phyloP scores from a whole-genome alignment of 768 basidiomycete species.

The Lactifluus subvellereus region DNA sequence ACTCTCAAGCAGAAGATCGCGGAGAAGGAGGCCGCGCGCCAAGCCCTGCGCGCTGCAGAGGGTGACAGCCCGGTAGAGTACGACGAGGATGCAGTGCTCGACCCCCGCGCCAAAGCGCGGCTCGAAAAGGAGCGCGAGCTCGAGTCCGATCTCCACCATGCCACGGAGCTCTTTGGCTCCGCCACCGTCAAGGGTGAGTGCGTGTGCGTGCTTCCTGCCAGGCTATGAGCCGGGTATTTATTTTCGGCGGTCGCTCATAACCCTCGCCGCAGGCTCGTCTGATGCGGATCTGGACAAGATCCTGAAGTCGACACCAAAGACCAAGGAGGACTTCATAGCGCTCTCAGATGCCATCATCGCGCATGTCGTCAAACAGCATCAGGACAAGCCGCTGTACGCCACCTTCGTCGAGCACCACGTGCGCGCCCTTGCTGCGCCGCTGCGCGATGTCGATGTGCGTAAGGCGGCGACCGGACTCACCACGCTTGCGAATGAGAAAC shows the following conservation, averaged over 20 bases:
- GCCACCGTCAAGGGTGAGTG: conserved; percentile 56
- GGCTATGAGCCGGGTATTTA: no score
- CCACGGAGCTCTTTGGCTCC: conserved; percentile 74
- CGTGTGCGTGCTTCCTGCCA: conserved; percentile 20
- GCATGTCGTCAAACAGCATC: conserved; percentile 69
- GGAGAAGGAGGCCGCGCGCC: conserved; percentile 80
- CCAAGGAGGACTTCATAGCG: conserved; percentile 80
- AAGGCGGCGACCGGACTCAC: conserved; percentile 83
- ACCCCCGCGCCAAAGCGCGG: conserved; percentile 72
- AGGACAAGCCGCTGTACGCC: conserved; percentile 75
- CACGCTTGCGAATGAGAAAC: conserved; percentile 91
- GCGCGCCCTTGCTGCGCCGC: conserved; percentile 63
- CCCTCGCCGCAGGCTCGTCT: conserved; percentile 47
- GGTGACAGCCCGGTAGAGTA: conserved; percentile 44
- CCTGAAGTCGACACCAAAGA: conserved; percentile 73
- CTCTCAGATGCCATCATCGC: conserved; percentile 73
- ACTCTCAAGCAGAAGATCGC: conserved; percentile 87
- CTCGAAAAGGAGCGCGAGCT: conserved; percentile 77
- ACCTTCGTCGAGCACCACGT: conserved; percentile 81
- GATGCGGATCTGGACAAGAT: conserved; percentile 63
- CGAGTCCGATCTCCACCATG: conserved; percentile 80
- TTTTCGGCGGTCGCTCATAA: not conserved
- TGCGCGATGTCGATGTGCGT: conserved; percentile 87
- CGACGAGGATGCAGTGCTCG: conserved; percentile 58
- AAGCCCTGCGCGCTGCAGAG: conserved; percentile 39